phyloP scores from a whole-genome alignment of 768 basidiomycete genomes.

The Auriscalpium vulgare region DNA sequence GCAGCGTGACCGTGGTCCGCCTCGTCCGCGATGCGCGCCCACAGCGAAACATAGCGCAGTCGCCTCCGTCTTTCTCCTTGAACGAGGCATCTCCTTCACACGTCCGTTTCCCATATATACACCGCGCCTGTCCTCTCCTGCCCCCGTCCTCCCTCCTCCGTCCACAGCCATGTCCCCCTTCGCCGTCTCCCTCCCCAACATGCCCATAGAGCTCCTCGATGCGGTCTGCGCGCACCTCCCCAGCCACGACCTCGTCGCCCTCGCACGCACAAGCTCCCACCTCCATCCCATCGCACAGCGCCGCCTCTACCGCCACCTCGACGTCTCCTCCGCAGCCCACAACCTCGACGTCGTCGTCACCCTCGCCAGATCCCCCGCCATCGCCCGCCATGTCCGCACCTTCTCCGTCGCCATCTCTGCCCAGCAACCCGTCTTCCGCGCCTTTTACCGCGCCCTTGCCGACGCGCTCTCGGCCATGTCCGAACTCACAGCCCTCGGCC shows the following conservation, averaged over 20 bases:
- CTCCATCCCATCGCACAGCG: slow-evolving; percentile 47
- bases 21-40: no score
- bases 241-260: slow-evolving; percentile 35
- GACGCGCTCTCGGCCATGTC: slow-evolving; percentile 54
- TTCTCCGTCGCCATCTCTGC: slow-evolving; percentile 49
- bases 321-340: slow-evolving; percentile 33
- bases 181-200: slow-evolving; percentile 18
- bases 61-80: neutral
- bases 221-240: slow-evolving; percentile 30
- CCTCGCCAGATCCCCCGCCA: slow-evolving; percentile 46
- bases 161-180: slow-evolving; percentile 1
- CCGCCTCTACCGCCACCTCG: slow-evolving; percentile 54
- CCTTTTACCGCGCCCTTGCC: slow-evolving; percentile 43
- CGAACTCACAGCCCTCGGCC: slow-evolving; percentile 46
- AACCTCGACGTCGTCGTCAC: slow-evolving; percentile 45
- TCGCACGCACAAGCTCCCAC: slow-evolving; percentile 36
- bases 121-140: neutral
- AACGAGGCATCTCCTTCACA: neutral
- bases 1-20: no score
- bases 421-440: slow-evolving; percentile 30
- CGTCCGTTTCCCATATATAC: slow-evolving; percentile 1
- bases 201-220: slow-evolving; percentile 59
- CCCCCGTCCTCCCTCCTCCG: neutral
- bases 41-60: no score
- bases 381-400: slow-evolving; percentile 55